phyloP scores from a whole-genome alignment of 345 rosid species.

The Salix arbutifolia region DNA sequence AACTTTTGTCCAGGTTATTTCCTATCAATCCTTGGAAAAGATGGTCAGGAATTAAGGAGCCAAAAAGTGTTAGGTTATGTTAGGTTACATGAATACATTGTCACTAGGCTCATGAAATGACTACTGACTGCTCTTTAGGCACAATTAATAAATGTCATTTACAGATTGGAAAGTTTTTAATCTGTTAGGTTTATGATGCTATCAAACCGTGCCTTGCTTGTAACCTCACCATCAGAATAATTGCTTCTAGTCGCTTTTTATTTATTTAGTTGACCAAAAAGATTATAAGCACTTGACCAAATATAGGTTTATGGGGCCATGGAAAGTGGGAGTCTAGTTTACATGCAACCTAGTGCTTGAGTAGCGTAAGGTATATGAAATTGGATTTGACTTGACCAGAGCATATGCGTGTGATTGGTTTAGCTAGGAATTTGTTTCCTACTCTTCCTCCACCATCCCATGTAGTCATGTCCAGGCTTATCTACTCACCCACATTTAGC shows the following conservation, averaged over 20 bases:
- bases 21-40: neutral
- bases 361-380: too few species aligned
- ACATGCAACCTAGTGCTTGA: too few species aligned
- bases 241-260: neutral
- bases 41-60: neutral
- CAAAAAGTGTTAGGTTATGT: too few species aligned
- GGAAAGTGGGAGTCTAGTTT: neutral
- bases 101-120: neutral
- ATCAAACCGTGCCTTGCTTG: neutral
- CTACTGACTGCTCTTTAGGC: neutral
- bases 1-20: neutral
- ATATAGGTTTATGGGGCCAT: neutral
- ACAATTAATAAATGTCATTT: neutral
- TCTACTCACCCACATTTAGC: too few species aligned
- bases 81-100: neutral
- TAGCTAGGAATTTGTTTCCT: too few species aligned
- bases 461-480: too few species aligned
- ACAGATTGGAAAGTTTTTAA: neutral
- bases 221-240: neutral
- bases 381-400: too few species aligned
- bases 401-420: too few species aligned
- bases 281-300: neutral
- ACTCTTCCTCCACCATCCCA: too few species aligned
- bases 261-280: neutral
- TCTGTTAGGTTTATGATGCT: neutral